Conservation (phyloP, 352 stramenopile species). For the Phytophthora meadii region DNA sequence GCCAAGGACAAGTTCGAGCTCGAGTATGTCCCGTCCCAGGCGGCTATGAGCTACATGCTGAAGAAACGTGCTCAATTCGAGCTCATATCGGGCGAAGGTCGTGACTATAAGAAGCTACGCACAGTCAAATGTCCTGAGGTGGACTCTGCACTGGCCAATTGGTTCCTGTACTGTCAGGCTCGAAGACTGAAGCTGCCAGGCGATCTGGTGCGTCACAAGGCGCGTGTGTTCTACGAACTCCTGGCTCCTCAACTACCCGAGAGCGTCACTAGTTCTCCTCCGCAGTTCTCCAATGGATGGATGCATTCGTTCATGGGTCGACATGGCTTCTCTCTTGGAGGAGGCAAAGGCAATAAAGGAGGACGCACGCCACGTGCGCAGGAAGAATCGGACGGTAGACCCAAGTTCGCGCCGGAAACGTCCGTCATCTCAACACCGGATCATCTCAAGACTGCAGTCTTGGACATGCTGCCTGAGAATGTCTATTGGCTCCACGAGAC, state of each 20-base stretch:
- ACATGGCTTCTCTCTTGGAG: constrained; percentile 64
- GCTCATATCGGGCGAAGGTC: constrained; percentile 77
- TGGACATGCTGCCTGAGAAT: constrained; percentile 59
- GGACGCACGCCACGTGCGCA: constrained; percentile 16
- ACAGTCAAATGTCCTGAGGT: constrained; percentile 81
- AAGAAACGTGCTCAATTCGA: constrained; percentile 76
- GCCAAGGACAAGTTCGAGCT: constrained; percentile 74
- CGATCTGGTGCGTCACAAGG: constrained; percentile 81
- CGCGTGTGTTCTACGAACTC: constrained; percentile 69
- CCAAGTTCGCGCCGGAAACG: constrained; percentile 36
- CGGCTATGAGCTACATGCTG: constrained; percentile 84
- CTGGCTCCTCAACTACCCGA: constrained; percentile 50
- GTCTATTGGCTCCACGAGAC: constrained; percentile 85
- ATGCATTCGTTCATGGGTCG: constrained; percentile 85
- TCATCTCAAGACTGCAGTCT: constrained; percentile 53
- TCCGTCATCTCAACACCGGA: constrained; percentile 54
- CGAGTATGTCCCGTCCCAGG: constrained; percentile 72
- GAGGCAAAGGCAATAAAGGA: constrained; percentile 34
- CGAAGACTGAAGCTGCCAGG: constrained; percentile 64
- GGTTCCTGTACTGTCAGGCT: constrained; percentile 79
- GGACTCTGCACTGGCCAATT: constrained; percentile 82
- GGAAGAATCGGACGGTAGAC: constrained; percentile 32
- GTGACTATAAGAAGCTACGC: constrained; percentile 78
- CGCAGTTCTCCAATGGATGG: constrained; percentile 90
- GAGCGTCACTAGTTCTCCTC: constrained; percentile 44